These are phyloP conservation scores for Gossypium trilobum DNA, from an alignment of 441 rosid species.

Conservation along the genomic window DNA sequence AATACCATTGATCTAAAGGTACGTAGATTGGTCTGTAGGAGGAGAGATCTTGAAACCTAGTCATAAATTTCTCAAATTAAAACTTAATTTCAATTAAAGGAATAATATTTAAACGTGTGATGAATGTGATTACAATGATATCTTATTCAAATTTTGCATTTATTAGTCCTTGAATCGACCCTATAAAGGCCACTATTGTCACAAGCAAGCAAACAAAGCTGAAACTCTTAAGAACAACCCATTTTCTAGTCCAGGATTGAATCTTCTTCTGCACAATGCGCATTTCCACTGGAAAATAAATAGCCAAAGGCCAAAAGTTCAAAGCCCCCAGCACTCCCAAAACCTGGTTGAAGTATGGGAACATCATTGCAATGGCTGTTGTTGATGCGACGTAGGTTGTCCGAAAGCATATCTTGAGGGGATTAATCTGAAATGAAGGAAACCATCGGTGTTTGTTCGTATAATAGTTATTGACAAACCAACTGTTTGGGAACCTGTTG, in stretches of 20 bases:
- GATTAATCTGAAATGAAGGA: conserved; percentile 32
- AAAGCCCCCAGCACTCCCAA: conserved; percentile 62
- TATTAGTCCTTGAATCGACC: conserved; percentile 48
- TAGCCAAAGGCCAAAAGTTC: conserved; percentile 68
- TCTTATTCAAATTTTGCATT: conserved; percentile 34
- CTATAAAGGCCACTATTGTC: conserved; percentile 37
- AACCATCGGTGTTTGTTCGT: conserved; percentile 27
- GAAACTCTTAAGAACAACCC: conserved; percentile 51
- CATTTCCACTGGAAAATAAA: conserved; percentile 82
- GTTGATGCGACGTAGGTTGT: conserved; percentile 47
- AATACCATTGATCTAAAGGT: no score
- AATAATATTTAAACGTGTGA: background rate
- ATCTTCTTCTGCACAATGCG: conserved; percentile 56
- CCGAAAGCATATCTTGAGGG: conserved; percentile 45
- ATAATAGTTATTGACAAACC: conserved; percentile 31
- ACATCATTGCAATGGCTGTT: conserved; percentile 42
- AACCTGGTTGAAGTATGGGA: conserved; percentile 77
- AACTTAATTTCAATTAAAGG: background rate
- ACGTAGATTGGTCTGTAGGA: no score
- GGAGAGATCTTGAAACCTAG: no score
- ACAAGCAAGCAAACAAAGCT: conserved; percentile 51
- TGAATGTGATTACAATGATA: background rate
- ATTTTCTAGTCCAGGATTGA: conserved; percentile 47
- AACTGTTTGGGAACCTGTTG: conserved; percentile 35
- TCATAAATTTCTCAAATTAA: no score